These are phyloP conservation scores for Nemania sp. DNA, from an alignment of 2,329 filamentous ascomycete genomes.

Conservation along the genomic window DNA sequence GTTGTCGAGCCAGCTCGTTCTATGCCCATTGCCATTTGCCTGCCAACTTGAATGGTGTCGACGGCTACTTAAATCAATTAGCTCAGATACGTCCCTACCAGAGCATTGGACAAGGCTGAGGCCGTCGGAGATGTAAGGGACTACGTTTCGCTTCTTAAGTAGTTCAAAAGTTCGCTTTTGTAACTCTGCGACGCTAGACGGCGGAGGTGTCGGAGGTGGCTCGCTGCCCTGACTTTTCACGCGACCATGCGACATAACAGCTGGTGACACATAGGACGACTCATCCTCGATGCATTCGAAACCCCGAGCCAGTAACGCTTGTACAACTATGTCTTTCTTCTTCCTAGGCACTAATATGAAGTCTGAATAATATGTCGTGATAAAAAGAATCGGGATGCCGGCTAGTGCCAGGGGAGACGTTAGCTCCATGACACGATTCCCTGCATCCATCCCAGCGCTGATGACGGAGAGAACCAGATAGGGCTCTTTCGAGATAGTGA, in stretches of 20 bases:
- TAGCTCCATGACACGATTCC: conserved; percentile 89
- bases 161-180: conserved; percentile 85
- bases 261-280: conserved; percentile 73
- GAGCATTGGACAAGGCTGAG: conserved; percentile 87
- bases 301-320: conserved; percentile 80
- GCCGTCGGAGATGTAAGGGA: conserved; percentile 75
- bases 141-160: conserved; percentile 81
- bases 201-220: conserved; percentile 78
- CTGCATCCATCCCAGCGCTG: conserved; percentile 89
- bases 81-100: conserved; percentile 65
- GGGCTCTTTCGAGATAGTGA: conserved; percentile 83
- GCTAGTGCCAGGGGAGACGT: conserved; percentile 91
- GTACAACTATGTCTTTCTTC: conserved; percentile 78
- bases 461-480: conserved; percentile 92
- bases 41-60: conserved; percentile 53
- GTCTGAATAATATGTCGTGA: conserved; percentile 97
- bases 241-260: conserved; percentile 53
- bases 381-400: conserved; percentile 97
- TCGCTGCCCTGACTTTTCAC: conserved; percentile 52
- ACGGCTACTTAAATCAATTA: conserved; percentile 53
- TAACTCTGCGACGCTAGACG: conserved; percentile 81
- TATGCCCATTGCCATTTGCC: conserved; percentile 53
- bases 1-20: conserved; percentile 66
- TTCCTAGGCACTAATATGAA: conserved; percentile 91
- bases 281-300: conserved; percentile 85